Percentiles rank a stretch among this genome's conserved stretches.
These are phyloP conservation scores for Syzygium aromaticum DNA, from an alignment of 345 rosid species.

Conservation along the genomic window DNA sequence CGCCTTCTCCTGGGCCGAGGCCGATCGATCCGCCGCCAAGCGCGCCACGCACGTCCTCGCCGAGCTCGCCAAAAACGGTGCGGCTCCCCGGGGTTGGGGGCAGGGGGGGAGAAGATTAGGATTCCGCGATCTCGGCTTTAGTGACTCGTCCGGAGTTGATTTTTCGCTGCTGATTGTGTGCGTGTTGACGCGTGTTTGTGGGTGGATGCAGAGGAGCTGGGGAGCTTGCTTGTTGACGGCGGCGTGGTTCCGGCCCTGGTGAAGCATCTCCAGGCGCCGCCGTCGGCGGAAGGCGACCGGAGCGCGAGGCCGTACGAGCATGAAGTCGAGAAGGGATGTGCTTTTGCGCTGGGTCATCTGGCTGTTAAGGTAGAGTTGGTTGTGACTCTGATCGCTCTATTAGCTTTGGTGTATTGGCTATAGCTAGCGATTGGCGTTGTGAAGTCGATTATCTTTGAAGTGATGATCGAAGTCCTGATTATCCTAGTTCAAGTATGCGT, in stretches of 20 bases:
- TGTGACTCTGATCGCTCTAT: neutral
- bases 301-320: conserved; percentile 73
- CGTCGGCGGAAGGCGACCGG: conserved; percentile 38
- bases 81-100: too few relatives aligned
- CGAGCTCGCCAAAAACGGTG: conserved; percentile 98
- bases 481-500: neutral
- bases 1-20: conserved; percentile 75
- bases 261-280: conserved; percentile 84
- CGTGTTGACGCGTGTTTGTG: neutral
- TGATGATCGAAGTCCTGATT: neutral
- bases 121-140: neutral
- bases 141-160: conserved; percentile 1
- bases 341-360: conserved; percentile 91
- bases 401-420: neutral
- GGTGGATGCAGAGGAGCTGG: conserved; percentile 76
- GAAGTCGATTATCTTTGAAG: neutral
- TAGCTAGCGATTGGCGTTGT: neutral
- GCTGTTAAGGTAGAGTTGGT: conserved; percentile 67
- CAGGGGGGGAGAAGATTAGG: neutral
- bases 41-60: conserved; percentile 97
- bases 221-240: conserved; percentile 90
- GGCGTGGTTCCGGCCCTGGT: conserved; percentile 92
- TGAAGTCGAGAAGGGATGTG: conserved; percentile 98
- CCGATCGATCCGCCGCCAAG: conserved; percentile 93
- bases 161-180: neutral